Evolutionary conservation across 345 rosid genomes (phyloP).

Genomic region (Xanthoceras sorbifolium): DNA sequence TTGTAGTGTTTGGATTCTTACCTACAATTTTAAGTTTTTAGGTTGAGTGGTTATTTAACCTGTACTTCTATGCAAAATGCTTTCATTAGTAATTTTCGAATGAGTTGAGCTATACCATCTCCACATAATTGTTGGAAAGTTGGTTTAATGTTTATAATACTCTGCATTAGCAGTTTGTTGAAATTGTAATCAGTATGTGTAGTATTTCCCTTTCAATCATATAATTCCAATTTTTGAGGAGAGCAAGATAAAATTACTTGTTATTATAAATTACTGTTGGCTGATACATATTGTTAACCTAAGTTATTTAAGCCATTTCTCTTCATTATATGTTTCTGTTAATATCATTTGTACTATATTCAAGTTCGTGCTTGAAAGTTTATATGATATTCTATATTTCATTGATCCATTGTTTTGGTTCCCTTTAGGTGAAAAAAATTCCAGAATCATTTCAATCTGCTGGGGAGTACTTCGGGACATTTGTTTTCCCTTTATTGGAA

Average conservation of each 20-base stretch:
- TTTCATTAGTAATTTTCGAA: too few species aligned
- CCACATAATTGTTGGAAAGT: not conserved
- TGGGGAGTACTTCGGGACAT: conserved; percentile 30
- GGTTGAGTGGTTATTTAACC: not conserved
- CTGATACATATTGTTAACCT: not conserved
- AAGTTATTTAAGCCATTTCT: not conserved
- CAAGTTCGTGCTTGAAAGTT: not conserved
- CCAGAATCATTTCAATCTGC: conserved; percentile 34
- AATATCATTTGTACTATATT: not conserved
- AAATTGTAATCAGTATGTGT: not conserved
- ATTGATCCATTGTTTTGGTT: not conserved
- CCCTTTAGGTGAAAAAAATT: conserved; percentile 38
- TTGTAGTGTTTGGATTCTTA: not conserved
- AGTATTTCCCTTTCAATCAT: too few species aligned
- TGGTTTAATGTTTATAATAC: not conserved
- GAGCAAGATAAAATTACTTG: not conserved
- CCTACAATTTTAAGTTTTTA: not conserved
- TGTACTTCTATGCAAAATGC: not conserved
- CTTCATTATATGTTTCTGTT: not conserved
- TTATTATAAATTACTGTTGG: too few species aligned
- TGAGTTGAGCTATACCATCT: not conserved
- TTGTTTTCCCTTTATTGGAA: conserved; percentile 40
- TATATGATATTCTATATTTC: not conserved
- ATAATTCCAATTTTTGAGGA: not conserved
- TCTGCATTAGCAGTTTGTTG: not conserved